These are phyloP conservation scores for Solanum lycopersicoides DNA, from an alignment of 257 asterid species.

Conservation along the genomic window DNA sequence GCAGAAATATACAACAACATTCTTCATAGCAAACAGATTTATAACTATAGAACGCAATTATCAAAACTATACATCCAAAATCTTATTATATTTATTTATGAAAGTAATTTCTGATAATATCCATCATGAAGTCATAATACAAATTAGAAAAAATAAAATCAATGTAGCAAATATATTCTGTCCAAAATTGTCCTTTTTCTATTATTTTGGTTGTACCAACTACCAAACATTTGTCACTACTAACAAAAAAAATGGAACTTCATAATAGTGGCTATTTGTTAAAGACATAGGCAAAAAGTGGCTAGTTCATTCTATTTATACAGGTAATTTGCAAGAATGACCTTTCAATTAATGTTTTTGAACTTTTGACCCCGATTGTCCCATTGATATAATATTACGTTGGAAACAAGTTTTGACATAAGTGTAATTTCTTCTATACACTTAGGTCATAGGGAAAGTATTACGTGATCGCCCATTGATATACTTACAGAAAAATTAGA, in stretches of 20 bases:
- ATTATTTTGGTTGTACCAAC: too few relatives aligned
- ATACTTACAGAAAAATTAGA: too few relatives aligned
- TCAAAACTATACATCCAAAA: too few relatives aligned
- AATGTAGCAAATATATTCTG: neutral
- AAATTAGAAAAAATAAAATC: neutral
- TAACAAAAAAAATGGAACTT: neutral
- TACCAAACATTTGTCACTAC: too few relatives aligned
- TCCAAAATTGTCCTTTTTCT: neutral
- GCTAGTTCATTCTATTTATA: neutral
- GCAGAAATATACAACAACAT: too few relatives aligned
- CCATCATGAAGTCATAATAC: neutral
- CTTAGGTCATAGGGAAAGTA: too few relatives aligned
- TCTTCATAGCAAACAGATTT: too few relatives aligned
- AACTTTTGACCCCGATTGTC: neutral
- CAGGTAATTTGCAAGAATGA: accelerated
- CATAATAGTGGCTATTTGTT: neutral
- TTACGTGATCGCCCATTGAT: too few relatives aligned
- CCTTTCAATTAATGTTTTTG: accelerated
- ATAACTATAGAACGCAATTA: too few relatives aligned
- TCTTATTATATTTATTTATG: neutral
- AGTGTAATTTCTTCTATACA: too few relatives aligned
- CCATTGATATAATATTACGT: too few relatives aligned
- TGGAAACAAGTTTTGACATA: too few relatives aligned
- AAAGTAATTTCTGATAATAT: neutral
- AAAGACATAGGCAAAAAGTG: neutral